Evolutionary conservation across 2,329 filamentous ascomycete genomes (phyloP), one percentile per base, ranked within the genome.

Genomic region (Graphilbum fragrans): DNA sequence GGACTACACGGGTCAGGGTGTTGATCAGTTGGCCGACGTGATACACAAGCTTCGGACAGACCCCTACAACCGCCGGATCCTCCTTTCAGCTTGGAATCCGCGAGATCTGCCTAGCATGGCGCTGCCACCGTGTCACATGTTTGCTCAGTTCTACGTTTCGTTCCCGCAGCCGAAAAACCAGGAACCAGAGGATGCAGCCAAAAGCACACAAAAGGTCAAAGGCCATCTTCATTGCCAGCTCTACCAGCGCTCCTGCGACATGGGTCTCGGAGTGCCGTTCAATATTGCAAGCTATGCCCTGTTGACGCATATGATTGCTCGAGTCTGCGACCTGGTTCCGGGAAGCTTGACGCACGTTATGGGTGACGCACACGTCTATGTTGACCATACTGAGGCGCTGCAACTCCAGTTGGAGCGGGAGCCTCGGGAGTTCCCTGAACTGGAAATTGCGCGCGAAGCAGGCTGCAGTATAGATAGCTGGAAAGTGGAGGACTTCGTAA

Each of bases 281-380:
- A 98, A 98, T 59, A 96, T 98, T 53, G 92, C 90, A 1, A 85
- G 77, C 49, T 98, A 98, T 63, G 87, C 92, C 27, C 67, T 98
- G 43, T 67, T 98, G 33, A 95, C 88, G 34, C 88, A 96, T 60
- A 96, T 98, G 82, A 66, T 98, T 37, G 90, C 92, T 1, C 81
- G 88, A 56, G 86, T 83, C 11, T 87, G 83, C 55, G 81, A 88
- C 50, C 62, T 98, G 41, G 74, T 85, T 1, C 87, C 92, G 0
- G 92, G 90, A 0, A 90, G 77, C 39, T 71, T 98, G 47, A 92
- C 87, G 32, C 92, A 96, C 61, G 87, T 87, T 38, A 94, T 98
- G 87, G 92, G 92, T 14, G 92, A 98, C 60, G 86, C 90, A n/a
- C 92, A 98, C 61, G 81, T 98, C 2, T 98, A 98, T 61, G 63